Base-by-base conservation (phyloP, 371 early-diverging fungal species). In the Chytridium lagenaria region DNA sequence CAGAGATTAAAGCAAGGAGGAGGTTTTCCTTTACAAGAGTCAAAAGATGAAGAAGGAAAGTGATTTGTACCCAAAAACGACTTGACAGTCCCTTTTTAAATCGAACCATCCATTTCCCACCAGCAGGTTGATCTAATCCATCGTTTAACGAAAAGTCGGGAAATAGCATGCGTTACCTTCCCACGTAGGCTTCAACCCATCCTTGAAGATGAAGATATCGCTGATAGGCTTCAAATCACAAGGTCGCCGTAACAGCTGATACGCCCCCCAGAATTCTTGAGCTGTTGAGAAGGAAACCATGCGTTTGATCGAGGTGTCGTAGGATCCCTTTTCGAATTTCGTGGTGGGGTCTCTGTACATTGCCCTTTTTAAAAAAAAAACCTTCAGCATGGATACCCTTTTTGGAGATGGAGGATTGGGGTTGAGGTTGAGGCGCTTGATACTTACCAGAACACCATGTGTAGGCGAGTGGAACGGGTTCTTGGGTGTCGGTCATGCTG, bases 31-130 rank as follows among this genome's bases (percentile, higher is more conserved):
- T 34, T 5, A 22, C 16, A 15, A 12, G 5, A 12, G 63, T 63
- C 37, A 63, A 23, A 19, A 12, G 19, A 36, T 16, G 31, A 15
- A 30, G 38, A 10, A 22, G 16, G 59, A 59, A n/a, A n/a, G n/a
- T n/a, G n/a, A n/a, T n/a, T n/a, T n/a, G n/a, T 80, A 96, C 98
- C 98, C 98, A 98, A 77, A 96, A 94, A 28, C 99, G 87, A 68
- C 92, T 89, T 40, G 96, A 92, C 36, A 98, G 83, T 1, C 96
- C 97, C 83, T 98, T 98, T 81, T 93, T 95, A 57, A 98, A 79
- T 75, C 98, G 86, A 16, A 98, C 92, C 74, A 98, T 97, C 98
- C 98, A 98, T 79, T 98, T 98, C 67, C 99, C 99, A 51, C 99
- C 99, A 67, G 88, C 87, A 63, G 88, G 82, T 97, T 99, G 59